Percentiles rank a stretch among this genome's conserved stretches.
Evolutionary conservation across 2,329 filamentous ascomycete species (phyloP).

Genomic region (Teratosphaeria pseudoeucalypti): DNA sequence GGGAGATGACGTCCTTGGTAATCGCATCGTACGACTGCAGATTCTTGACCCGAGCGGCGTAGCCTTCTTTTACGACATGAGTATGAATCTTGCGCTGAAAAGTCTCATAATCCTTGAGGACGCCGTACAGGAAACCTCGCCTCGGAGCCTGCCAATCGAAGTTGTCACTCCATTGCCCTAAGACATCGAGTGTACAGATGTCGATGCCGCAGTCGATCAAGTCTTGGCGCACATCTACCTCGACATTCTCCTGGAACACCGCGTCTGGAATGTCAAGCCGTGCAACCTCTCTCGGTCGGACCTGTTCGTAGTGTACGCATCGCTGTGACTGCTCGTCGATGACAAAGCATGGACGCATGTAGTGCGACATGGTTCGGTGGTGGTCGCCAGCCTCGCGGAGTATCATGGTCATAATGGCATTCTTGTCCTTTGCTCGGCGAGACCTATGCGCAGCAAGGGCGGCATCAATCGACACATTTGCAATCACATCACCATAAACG

Average conservation of each 20-base stretch:
- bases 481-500: constrained; percentile 85
- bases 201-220: constrained; percentile 91
- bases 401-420: constrained; percentile 96
- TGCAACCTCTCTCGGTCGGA: constrained; percentile 53
- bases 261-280: constrained; percentile 66
- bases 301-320: constrained; percentile 91
- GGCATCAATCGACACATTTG: constrained; percentile 74
- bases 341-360: constrained; percentile 72
- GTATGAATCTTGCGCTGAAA: constrained; percentile 96
- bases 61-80: constrained; percentile 71
- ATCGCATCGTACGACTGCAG: constrained; percentile 84
- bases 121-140: constrained; percentile 80
- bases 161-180: constrained; percentile 92
- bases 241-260: constrained; percentile 60
- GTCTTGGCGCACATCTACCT: constrained; percentile 77
- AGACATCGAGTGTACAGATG: constrained; percentile 91
- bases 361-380: constrained; percentile 68
- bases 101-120: constrained; percentile 91
- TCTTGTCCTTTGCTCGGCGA: constrained; percentile 72
- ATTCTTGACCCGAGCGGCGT: constrained; percentile 76
- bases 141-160: constrained; percentile 92
- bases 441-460: constrained; percentile 70
- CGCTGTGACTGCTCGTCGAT: constrained; percentile 69
- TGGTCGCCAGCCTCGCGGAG: constrained; percentile 63
- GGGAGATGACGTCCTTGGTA: constrained; percentile 70